These are phyloP conservation scores for Rhizopogon vinicolor DNA, from an alignment of 768 basidiomycete species.

Conservation along the genomic window DNA sequence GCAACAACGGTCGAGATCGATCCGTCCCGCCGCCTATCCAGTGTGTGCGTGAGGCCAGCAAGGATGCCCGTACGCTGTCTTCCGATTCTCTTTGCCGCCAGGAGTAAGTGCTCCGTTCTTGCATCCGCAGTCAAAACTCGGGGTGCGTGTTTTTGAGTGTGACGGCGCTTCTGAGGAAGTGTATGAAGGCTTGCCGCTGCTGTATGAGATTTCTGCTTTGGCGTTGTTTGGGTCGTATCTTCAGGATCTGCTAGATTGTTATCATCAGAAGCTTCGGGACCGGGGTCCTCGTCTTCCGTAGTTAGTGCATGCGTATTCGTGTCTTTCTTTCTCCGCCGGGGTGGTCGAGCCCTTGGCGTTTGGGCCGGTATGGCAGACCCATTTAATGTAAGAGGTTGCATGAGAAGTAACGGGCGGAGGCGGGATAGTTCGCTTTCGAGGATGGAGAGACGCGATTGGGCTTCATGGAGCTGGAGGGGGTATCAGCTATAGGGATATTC, in stretches of 20 bases:
- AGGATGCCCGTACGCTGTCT: slow-evolving; percentile 54
- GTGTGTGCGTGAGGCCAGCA: slow-evolving; percentile 41
- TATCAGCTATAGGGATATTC: neutral
- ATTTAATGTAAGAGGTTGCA: slow-evolving; percentile 45
- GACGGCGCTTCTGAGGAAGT: slow-evolving; percentile 20
- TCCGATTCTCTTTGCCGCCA: slow-evolving; percentile 69
- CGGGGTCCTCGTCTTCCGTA: slow-evolving; percentile 23
- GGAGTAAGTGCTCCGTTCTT: slow-evolving; percentile 62
- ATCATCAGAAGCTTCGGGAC: slow-evolving; percentile 18
- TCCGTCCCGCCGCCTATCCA: slow-evolving; percentile 22
- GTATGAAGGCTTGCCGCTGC: slow-evolving; percentile 10
- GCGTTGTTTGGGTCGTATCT: slow-evolving; percentile 19
- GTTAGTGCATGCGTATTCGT: neutral
- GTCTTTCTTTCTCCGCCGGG: slow-evolving; percentile 25
- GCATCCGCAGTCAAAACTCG: slow-evolving; percentile 53
- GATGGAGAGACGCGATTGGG: slow-evolving; percentile 44
- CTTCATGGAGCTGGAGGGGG: slow-evolving; percentile 48
- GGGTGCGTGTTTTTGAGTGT: slow-evolving; percentile 20
- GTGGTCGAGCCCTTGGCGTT: slow-evolving; percentile 20
- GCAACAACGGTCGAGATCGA: slow-evolving; percentile 16
- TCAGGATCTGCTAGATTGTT: slow-evolving; percentile 16
- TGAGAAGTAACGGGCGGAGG: slow-evolving; percentile 63
- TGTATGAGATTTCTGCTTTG: slow-evolving; percentile 17
- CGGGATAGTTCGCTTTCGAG: slow-evolving; percentile 63
- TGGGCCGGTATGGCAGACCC: slow-evolving; percentile 4